phyloP scores from a whole-genome alignment of 2,329 filamentous ascomycete genomes.

The Colletotrichum godetiae region DNA sequence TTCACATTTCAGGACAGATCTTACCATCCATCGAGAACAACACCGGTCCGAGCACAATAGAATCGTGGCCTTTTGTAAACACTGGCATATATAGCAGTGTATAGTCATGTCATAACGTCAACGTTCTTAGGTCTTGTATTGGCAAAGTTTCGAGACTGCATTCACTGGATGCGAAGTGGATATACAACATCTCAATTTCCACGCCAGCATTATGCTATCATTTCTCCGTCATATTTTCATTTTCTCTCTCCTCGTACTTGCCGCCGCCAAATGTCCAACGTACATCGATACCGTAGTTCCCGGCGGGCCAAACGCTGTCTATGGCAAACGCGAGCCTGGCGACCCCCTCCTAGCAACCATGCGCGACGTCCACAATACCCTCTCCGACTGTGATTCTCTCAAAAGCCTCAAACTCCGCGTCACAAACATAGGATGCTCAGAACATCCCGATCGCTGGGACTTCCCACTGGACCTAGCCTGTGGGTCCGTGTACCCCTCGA shows the following conservation, averaged over 20 bases:
- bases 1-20: not conserved
- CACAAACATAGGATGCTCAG: not conserved
- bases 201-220: not conserved
- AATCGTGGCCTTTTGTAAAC: not conserved
- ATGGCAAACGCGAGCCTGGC: constrained; percentile 13
- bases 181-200: no score
- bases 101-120: not conserved
- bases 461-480: constrained; percentile 1
- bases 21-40: not conserved
- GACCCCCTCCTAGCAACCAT: constrained; percentile 16
- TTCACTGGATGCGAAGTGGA: no score
- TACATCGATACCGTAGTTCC: constrained; percentile 24
- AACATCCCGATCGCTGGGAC: constrained; percentile 9
- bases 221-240: not conserved
- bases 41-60: not conserved
- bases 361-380: constrained; percentile 9
- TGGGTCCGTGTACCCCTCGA: not conserved
- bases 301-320: not conserved
- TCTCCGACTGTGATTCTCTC: constrained; percentile 6
- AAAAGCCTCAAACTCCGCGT: constrained; percentile 25
- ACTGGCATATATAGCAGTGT: not conserved
- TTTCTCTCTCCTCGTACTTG: not conserved
- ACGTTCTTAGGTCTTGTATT: no score
- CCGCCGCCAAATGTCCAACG: not conserved
- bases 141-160: no score